Base-by-base conservation (phyloP, 306 rosid species). In the Acacia acuminata region DNA sequence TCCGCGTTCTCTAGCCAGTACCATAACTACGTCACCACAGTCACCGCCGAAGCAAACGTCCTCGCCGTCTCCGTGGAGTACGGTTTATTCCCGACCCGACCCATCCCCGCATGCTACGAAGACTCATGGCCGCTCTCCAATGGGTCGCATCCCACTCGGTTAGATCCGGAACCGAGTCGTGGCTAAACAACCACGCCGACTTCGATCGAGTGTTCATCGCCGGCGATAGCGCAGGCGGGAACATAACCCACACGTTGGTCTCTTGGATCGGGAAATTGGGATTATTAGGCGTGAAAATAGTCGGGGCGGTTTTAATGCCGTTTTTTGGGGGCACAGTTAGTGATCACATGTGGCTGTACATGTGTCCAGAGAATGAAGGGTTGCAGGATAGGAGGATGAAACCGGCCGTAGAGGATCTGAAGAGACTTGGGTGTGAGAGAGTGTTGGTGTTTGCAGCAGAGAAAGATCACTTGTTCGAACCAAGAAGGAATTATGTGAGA, bases 311-410 rank as follows among this genome's bases (percentile, higher is more conserved):
- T 24, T 14, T 91, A 77, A 77, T 86, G 22, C 92, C 91, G 2
- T 87, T 55, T 47, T 91, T 89, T n/a, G 88, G 83, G 3, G 91
- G 87, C 0, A 76, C 68, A 5, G 72, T 25, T 5, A 85, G 85
- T 43, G 87, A 87, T 24, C 17, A 78, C 12, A 84, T 85, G 91
- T 89, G 87, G 94, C 19, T 87, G 87, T 87, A 85, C 79, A 80
- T 90, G 86, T 88, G 84, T 68, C 82, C 88, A 0, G 85, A 30
- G 4, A 77, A 81, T 36, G 42, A 63, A 3, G 93, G 91, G 20
- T 24, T 60, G 79, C 43, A 80, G 4, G 90, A 87, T 84, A 9
- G 19, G 32, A 87, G 86, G 64, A 74, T 86, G 77, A 88, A 70
- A 19, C 93, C 93, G 69, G 76, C 81, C 0, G 58, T 22, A 42